A percentile compares a stretch with the other conserved stretches of the same genome.
Conservation (phyloP, 169 alveolate species). For the Plasmodium billcollinsi region DNA sequence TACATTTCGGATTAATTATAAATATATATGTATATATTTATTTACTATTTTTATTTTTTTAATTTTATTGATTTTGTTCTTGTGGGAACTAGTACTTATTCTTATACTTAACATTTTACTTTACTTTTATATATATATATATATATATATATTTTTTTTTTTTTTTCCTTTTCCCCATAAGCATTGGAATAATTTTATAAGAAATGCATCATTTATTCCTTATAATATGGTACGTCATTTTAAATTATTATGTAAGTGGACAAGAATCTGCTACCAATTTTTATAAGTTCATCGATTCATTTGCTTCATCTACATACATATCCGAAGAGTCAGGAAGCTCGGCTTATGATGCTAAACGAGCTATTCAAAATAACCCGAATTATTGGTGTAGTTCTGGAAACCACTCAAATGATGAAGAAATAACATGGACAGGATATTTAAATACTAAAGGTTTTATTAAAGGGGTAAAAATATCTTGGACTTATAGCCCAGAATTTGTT, state of each 20-base stretch:
- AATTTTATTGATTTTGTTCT: too few relatives aligned
- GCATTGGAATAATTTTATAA: background rate
- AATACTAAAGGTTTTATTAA: constrained; percentile 84
- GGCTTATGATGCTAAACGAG: constrained; percentile 81
- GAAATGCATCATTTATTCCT: constrained; percentile 54
- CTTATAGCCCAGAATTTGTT: constrained; percentile 88
- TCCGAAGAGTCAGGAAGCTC: constrained; percentile 79
- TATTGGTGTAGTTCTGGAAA: constrained; percentile 91
- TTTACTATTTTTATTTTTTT: too few relatives aligned
- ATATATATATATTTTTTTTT: background rate
- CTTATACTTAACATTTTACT: background rate
- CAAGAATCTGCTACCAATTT: constrained; percentile 81
- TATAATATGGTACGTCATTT: constrained; percentile 14
- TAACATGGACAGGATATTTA: constrained; percentile 90
- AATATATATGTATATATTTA: too few relatives aligned
- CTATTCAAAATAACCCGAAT: constrained; percentile 89
- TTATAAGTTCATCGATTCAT: constrained; percentile 81
- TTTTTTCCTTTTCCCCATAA: background rate
- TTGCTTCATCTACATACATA: constrained; percentile 82
- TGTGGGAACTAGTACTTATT: too few relatives aligned
- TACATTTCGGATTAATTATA: too few relatives aligned
- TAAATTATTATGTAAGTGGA: constrained; percentile 41
- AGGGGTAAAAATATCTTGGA: constrained; percentile 88
- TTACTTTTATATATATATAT: background rate
- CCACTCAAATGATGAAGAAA: constrained; percentile 82